These are phyloP conservation scores for Xylaria intraflava DNA, from an alignment of 495 filamentous ascomycete genomes.

Conservation along the genomic window DNA sequence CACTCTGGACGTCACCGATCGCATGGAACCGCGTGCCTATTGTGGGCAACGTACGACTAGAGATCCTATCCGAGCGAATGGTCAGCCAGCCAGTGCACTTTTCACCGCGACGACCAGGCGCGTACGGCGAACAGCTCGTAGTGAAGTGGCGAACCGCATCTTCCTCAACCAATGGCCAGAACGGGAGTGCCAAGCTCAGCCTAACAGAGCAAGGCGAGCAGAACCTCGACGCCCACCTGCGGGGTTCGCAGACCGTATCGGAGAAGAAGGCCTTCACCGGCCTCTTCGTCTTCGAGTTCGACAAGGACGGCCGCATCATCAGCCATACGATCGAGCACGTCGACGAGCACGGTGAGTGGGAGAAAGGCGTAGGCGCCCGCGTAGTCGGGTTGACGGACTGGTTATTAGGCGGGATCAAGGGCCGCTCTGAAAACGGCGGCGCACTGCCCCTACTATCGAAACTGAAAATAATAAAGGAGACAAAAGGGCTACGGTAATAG, in stretches of 20 bases:
- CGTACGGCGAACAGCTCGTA: slow-evolving; percentile 67
- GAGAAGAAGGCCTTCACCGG: slow-evolving; percentile 63
- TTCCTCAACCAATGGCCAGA: slow-evolving; percentile 4
- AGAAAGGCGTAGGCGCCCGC: slow-evolving; percentile 51
- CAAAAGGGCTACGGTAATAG: slow-evolving; percentile 3
- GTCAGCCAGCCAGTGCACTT: slow-evolving; percentile 43
- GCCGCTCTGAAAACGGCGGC: slow-evolving; percentile 25
- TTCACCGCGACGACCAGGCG: slow-evolving; percentile 29
- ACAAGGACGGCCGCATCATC: slow-evolving; percentile 74
- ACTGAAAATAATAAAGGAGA: not conserved
- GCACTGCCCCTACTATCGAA: slow-evolving; percentile 13
- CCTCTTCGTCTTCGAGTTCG: slow-evolving; percentile 92
- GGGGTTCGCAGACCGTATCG: slow-evolving; percentile 19
- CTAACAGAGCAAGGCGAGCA: slow-evolving; percentile 23
- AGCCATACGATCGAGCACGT: slow-evolving; percentile 92
- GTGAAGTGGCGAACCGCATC: slow-evolving; percentile 68
- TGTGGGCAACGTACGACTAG: slow-evolving; percentile 78
- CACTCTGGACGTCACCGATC: slow-evolving; percentile 89
- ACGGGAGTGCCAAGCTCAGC: slow-evolving; percentile 26
- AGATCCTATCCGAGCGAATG: slow-evolving; percentile 84
- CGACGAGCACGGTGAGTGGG: slow-evolving; percentile 66
- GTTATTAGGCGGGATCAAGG: slow-evolving; percentile 62
- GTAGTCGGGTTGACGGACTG: slow-evolving; percentile 86
- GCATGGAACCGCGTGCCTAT: slow-evolving; percentile 91
- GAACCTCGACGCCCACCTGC: slow-evolving; percentile 16